These are phyloP conservation scores for Scleromitrula shiraiana DNA, from an alignment of 2,329 filamentous ascomycete species.

Conservation along the genomic window DNA sequence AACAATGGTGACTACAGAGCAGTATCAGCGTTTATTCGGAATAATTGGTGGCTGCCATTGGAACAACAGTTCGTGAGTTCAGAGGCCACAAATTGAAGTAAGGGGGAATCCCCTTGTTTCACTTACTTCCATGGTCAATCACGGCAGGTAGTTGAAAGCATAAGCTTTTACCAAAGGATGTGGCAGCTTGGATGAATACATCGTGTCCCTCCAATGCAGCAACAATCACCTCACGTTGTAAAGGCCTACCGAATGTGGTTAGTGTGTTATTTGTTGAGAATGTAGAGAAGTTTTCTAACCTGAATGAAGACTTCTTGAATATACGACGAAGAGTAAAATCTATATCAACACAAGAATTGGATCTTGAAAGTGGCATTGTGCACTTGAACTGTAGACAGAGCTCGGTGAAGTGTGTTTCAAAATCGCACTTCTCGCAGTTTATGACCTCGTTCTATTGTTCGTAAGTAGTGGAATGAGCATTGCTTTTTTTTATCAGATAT, in stretches of 20 bases:
- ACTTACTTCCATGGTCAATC: conserved; percentile 69
- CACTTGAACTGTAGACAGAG: background rate
- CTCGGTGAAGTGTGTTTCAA: background rate
- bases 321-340: conserved; percentile 67
- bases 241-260: conserved; percentile 47
- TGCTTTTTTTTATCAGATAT: no score
- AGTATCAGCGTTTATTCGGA: no score
- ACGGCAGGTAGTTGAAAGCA: conserved; percentile 91
- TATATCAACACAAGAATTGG: conserved; percentile 52
- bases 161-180: conserved; percentile 85
- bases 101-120: no score
- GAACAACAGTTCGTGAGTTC: no score
- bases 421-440: no score
- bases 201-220: conserved; percentile 76
- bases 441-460: no score
- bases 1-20: conserved; percentile 77
- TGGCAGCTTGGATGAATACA: conserved; percentile 88
- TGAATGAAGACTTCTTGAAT: conserved; percentile 66
- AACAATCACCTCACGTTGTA: conserved; percentile 80
- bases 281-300: conserved; percentile 38
- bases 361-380: conserved; percentile 34
- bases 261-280: conserved; percentile 7
- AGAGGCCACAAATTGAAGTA: background rate
- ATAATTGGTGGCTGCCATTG: no score
- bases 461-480: no score